Evolutionary conservation across 148 eudicot genomes (phyloP).

Genomic region (Tetragonia tetragonoides): DNA sequence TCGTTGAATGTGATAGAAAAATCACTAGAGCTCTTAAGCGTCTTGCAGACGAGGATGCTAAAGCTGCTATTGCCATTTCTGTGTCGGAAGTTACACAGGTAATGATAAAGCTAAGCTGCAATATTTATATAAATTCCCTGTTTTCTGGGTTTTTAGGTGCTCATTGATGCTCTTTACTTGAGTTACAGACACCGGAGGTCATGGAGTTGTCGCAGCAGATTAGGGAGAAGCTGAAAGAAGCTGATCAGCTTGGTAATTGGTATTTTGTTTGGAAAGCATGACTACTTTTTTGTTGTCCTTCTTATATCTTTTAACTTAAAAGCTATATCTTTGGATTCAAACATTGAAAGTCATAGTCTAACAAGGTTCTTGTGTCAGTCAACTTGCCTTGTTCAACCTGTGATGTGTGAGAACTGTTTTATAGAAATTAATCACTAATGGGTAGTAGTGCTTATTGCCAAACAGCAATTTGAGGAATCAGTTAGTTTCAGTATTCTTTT

Average conservation of each 20-base stretch:
- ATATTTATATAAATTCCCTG: neutral
- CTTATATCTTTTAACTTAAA: too few species aligned
- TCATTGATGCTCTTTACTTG: slow-evolving; percentile 5
- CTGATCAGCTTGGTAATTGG: slow-evolving; percentile 63
- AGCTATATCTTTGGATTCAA: neutral
- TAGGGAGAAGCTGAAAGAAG: slow-evolving; percentile 80
- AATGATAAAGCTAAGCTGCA: neutral
- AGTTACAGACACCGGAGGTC: slow-evolving; percentile 66
- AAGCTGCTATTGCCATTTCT: slow-evolving; percentile 94
- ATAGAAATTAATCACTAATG: neutral
- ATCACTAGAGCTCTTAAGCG: slow-evolving; percentile 92
- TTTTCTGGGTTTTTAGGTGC: neutral
- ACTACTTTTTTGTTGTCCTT: neutral
- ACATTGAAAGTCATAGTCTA: neutral
- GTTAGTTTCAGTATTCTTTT: neutral
- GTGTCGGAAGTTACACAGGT: slow-evolving; percentile 95
- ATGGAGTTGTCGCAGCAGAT: slow-evolving; percentile 75
- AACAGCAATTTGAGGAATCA: neutral
- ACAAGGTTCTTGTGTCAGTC: neutral
- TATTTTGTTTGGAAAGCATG: neutral
- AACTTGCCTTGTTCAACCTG: neutral
- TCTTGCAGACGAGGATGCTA: slow-evolving; percentile 93
- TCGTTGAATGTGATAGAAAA: slow-evolving; percentile 90
- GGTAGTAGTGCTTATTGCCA: neutral
- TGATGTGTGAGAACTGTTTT: neutral